Evolutionary conservation across 2,329 filamentous ascomycete genomes (phyloP).

Genomic region (Acephala macrosclerotiorum): DNA sequence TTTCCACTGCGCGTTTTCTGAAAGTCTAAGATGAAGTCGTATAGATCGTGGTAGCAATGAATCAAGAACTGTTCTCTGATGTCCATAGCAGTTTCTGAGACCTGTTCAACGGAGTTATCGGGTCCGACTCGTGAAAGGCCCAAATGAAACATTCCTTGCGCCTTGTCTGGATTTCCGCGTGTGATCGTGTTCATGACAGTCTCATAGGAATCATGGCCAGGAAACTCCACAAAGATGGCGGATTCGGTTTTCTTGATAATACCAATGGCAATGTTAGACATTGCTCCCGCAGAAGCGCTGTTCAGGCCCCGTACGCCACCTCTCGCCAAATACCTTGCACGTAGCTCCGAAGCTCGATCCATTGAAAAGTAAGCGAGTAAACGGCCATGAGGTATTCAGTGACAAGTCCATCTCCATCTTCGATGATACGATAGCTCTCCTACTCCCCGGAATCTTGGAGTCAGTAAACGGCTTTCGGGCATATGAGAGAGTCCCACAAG

Average conservation of each 20-base stretch:
- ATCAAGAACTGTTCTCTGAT: conserved; percentile 53
- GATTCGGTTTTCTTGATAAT: conserved; percentile 50
- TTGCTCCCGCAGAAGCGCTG: conserved; percentile 51
- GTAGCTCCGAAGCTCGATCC: conserved; percentile 48
- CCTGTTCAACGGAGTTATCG: conserved; percentile 26
- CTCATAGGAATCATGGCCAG: conserved; percentile 53
- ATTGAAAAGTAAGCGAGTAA: conserved; percentile 48
- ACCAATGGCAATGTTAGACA: conserved; percentile 51
- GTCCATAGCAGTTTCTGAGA: conserved; percentile 44
- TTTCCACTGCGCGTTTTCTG: conserved; percentile 53
- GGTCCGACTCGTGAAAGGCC: conserved; percentile 31
- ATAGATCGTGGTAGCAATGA: conserved; percentile 51
- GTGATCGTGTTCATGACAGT: conserved; percentile 51
- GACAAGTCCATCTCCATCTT: conserved; percentile 46
- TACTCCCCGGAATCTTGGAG: too few species aligned
- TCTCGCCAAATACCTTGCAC: conserved; percentile 52
- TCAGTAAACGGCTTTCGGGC: too few species aligned
- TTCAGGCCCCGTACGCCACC: conserved; percentile 55
- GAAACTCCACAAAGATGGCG: conserved; percentile 54
- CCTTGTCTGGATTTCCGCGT: conserved; percentile 46
- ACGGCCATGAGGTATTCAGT: conserved; percentile 55
- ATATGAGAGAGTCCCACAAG: too few species aligned
- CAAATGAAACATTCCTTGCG: conserved; percentile 39
- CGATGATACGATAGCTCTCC: conserved; percentile 53
- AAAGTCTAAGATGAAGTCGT: conserved; percentile 55